Conservation (phyloP, 441 rosid genomes). For the Populus trichocarpa region DNA sequence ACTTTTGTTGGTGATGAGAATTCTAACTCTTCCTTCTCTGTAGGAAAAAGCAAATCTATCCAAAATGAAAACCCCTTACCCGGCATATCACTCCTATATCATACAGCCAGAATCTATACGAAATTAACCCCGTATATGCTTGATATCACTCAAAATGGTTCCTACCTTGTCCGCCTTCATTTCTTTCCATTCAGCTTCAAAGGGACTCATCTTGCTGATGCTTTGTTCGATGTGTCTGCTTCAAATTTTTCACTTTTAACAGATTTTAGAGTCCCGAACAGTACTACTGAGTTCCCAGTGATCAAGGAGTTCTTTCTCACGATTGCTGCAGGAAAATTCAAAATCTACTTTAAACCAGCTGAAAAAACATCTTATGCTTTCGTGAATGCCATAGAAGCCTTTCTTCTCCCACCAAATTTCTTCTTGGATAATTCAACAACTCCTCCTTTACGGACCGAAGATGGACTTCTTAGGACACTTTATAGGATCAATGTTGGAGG, state of each 20-base stretch:
- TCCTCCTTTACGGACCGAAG: neutral
- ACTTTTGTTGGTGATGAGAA: conserved; percentile 28
- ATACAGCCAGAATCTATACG: conserved; percentile 39
- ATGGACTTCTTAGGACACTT: conserved; percentile 28
- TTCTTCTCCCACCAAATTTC: conserved; percentile 30
- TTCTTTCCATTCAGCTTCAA: conserved; percentile 35
- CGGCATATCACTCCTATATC: conserved; percentile 24
- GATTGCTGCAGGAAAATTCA: conserved; percentile 20
- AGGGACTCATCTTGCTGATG: conserved; percentile 22
- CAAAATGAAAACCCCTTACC: conserved; percentile 1
- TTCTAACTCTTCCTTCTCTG: conserved; percentile 14
- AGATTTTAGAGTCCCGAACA: conserved; percentile 23
- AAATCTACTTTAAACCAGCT: conserved; percentile 17
- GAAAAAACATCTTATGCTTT: conserved; percentile 28
- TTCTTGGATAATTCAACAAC: neutral
- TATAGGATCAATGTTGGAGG: conserved; percentile 59
- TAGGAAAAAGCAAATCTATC: neutral
- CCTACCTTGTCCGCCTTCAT: conserved; percentile 44
- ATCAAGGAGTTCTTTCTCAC: conserved; percentile 28
- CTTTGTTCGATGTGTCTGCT: conserved; percentile 36
- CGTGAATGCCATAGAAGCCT: conserved; percentile 48
- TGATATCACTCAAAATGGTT: conserved; percentile 18
- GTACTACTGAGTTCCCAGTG: neutral
- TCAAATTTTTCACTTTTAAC: conserved; percentile 24
- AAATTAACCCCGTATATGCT: conserved; percentile 19